phyloP scores from a whole-genome alignment of 768 basidiomycete species.

The Leccinum imitatum region DNA sequence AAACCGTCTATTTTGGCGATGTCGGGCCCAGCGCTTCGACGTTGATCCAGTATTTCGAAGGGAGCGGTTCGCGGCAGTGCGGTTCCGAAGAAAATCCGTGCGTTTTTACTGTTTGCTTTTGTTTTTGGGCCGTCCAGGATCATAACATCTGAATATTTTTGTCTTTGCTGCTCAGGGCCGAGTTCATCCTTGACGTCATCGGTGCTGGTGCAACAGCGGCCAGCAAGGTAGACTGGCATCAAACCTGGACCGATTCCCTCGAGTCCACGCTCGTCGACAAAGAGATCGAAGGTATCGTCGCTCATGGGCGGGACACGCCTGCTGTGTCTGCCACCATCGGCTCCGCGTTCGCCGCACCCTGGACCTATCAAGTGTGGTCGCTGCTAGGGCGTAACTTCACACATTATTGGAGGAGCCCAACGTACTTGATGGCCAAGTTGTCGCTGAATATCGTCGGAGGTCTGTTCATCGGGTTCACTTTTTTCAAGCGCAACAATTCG shows the following conservation, averaged over 20 bases:
- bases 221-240: constrained; percentile 56
- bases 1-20: constrained; percentile 68
- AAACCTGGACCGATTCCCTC: constrained; percentile 54
- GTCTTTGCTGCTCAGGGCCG: constrained; percentile 40
- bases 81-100: constrained; percentile 66
- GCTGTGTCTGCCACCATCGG: constrained; percentile 37
- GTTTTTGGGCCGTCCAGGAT: constrained; percentile 39
- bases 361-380: constrained; percentile 46
- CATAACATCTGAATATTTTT: constrained; percentile 37
- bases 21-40: constrained; percentile 60
- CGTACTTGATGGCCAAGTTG: constrained; percentile 60
- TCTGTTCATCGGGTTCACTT: constrained; percentile 61
- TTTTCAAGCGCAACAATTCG: constrained; percentile 53
- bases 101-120: constrained; percentile 34
- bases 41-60: constrained; percentile 76
- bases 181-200: constrained; percentile 69
- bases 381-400: constrained; percentile 45
- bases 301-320: constrained; percentile 44
- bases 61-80: constrained; percentile 64
- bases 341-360: constrained; percentile 53
- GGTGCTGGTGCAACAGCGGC: constrained; percentile 69
- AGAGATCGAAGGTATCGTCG: constrained; percentile 48
- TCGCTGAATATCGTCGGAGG: constrained; percentile 53
- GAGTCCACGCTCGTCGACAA: constrained; percentile 39
- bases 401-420: constrained; percentile 57